Percentiles rank a stretch among this genome's conserved stretches.
These are phyloP conservation scores for Ophiostoma populinum DNA, from an alignment of 2,329 filamentous ascomycete species.

Conservation along the genomic window DNA sequence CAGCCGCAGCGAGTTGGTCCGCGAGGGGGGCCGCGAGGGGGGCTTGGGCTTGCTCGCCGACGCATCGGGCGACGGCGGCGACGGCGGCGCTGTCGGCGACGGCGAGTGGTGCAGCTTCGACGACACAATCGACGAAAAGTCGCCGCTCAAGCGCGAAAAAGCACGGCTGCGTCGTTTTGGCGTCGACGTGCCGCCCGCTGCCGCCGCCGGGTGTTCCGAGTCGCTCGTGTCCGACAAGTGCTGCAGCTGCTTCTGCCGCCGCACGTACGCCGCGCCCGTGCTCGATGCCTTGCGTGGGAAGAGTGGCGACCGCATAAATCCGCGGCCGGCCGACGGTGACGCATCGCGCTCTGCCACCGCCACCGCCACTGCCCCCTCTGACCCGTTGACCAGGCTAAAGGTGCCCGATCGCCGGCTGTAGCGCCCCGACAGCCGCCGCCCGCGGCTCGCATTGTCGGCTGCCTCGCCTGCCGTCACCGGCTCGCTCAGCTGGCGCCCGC, in stretches of 20 bases:
- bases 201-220: slow-evolving; percentile 6
- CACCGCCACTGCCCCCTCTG: neutral
- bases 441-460: neutral
- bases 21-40: neutral
- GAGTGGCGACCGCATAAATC: slow-evolving; percentile 1
- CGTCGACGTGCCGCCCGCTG: neutral
- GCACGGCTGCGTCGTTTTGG: slow-evolving; percentile 2
- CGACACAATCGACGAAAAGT: slow-evolving; percentile 4
- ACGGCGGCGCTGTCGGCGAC: slow-evolving; percentile 3
- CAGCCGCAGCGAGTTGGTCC: neutral
- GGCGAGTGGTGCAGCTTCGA: slow-evolving; percentile 3
- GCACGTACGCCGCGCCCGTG: slow-evolving; percentile 29
- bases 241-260: slow-evolving; percentile 18
- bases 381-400: slow-evolving; percentile 8
- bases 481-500: slow-evolving; percentile 2
- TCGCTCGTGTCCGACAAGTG: slow-evolving; percentile 13
- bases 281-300: slow-evolving; percentile 26
- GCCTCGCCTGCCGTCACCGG: neutral
- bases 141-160: slow-evolving; percentile 4
- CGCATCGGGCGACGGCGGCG: neutral
- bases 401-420: slow-evolving; percentile 1
- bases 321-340: slow-evolving; percentile 3
- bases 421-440: slow-evolving; percentile 6
- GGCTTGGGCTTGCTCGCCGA: neutral
- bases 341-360: slow-evolving; percentile 2